A percentile compares a stretch with the other conserved stretches of the same genome.
These are phyloP conservation scores for Fragaria nilgerrensis DNA, from an alignment of 306 rosid species.

Conservation along the genomic window DNA sequence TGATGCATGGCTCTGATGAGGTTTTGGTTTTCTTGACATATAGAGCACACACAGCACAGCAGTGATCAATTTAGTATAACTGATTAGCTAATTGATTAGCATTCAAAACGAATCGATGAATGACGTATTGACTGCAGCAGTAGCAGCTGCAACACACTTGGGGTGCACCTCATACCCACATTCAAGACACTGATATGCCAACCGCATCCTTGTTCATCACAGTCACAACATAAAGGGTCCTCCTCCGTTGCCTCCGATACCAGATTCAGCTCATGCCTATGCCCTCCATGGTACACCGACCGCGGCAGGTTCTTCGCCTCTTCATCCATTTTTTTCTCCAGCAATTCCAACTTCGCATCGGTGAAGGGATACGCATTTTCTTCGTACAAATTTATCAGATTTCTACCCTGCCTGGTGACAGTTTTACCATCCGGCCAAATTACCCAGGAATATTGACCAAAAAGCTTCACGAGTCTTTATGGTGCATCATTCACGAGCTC, in stretches of 20 bases:
- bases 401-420: slow-evolving; percentile 69
- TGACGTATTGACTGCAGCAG: neutral
- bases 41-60: neutral
- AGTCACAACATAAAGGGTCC: slow-evolving; percentile 92
- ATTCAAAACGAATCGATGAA: neutral
- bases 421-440: slow-evolving; percentile 84
- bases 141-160: slow-evolving; percentile 43
- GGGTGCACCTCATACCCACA: slow-evolving; percentile 93
- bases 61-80: neutral
- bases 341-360: slow-evolving; percentile 42
- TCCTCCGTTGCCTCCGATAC: slow-evolving; percentile 85
- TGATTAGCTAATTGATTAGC: neutral
- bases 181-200: slow-evolving; percentile 93
- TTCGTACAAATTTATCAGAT: slow-evolving; percentile 63
- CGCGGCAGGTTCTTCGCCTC: slow-evolving; percentile 70
- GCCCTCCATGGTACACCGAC: slow-evolving; percentile 59
- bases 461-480: too few relatives aligned
- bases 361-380: slow-evolving; percentile 89
- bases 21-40: neutral
- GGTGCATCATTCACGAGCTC: slow-evolving; percentile 60
- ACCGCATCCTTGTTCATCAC: slow-evolving; percentile 81
- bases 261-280: slow-evolving; percentile 64
- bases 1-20: slow-evolving; percentile 2
- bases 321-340: slow-evolving; percentile 67
- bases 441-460: slow-evolving; percentile 72